Conservation (phyloP, 2,329 filamentous ascomycete genomes). For the Colletotrichum sp. region DNA sequence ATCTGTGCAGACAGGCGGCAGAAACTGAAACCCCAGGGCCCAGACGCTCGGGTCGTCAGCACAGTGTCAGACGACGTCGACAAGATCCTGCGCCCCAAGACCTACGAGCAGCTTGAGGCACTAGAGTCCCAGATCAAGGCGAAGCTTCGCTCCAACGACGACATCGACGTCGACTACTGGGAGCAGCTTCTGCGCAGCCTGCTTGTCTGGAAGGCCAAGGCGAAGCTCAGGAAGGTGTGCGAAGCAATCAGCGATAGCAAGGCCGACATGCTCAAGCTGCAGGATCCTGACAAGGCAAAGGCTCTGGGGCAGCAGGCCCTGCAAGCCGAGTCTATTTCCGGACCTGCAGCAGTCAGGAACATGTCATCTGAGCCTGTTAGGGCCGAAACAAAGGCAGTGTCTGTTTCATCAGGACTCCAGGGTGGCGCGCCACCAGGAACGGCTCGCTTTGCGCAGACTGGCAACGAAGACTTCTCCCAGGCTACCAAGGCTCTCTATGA, state of each 20-base stretch:
- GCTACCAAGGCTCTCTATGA: slow-evolving; percentile 91
- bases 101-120: slow-evolving; percentile 82
- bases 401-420: slow-evolving; percentile 1
- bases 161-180: slow-evolving; percentile 98
- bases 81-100: slow-evolving; percentile 83
- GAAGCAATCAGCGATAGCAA: slow-evolving; percentile 76
- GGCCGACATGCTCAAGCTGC: slow-evolving; percentile 58
- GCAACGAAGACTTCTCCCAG: slow-evolving; percentile 82
- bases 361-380: slow-evolving; percentile 13
- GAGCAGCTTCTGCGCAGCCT: slow-evolving; percentile 87
- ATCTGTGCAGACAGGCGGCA: slow-evolving; percentile 80
- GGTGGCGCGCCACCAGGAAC: slow-evolving; percentile 55
- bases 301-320: slow-evolving; percentile 30
- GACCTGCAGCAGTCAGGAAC: slow-evolving; percentile 6
- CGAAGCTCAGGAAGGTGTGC: slow-evolving; percentile 79
- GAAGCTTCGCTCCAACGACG: slow-evolving; percentile 87
- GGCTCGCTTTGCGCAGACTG: slow-evolving; percentile 71
- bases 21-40: slow-evolving; percentile 64
- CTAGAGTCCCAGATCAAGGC: slow-evolving; percentile 86
- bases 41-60: slow-evolving; percentile 76
- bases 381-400: slow-evolving; percentile 29
- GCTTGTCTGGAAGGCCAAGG: slow-evolving; percentile 89
- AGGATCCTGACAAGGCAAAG: slow-evolving; percentile 71
- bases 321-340: slow-evolving; percentile 39
- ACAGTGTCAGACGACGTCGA: slow-evolving; percentile 90